These are phyloP conservation scores for Aspergillus wentii DNA, from an alignment of 495 filamentous ascomycete genomes.

Conservation along the genomic window DNA sequence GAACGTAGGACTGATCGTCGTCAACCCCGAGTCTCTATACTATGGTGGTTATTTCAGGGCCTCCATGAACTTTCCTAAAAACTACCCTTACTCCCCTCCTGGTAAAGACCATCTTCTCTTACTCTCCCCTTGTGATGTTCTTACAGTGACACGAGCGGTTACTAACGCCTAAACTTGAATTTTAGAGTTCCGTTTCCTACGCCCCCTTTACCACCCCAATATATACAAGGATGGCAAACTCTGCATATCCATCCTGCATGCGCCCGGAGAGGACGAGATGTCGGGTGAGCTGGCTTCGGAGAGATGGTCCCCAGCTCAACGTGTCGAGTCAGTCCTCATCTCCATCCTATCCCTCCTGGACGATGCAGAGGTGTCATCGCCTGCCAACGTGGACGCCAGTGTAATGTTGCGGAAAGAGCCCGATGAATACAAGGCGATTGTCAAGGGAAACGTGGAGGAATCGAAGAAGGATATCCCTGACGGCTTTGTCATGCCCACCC, in stretches of 20 bases:
- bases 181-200: constrained; percentile 73
- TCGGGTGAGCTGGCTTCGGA: constrained; percentile 86
- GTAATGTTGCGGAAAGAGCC: constrained; percentile 75
- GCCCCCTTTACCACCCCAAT: constrained; percentile 87
- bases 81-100: constrained; percentile 90
- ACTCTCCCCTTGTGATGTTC: neutral
- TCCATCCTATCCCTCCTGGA: constrained; percentile 92
- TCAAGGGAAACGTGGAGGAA: constrained; percentile 62
- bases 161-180: constrained; percentile 4
- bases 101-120: constrained; percentile 25
- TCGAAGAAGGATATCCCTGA: constrained; percentile 76
- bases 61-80: constrained; percentile 77
- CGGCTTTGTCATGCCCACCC: constrained; percentile 78
- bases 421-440: constrained; percentile 61
- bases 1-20: constrained; percentile 82
- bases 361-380: constrained; percentile 85
- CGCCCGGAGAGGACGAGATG: constrained; percentile 84
- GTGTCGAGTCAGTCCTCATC: constrained; percentile 89
- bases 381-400: constrained; percentile 91
- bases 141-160: neutral
- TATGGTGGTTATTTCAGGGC: constrained; percentile 91
- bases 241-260: constrained; percentile 95
- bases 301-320: constrained; percentile 89
- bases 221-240: constrained; percentile 85
- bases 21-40: constrained; percentile 87